These are phyloP conservation scores for Thinopyrum obtusiflorum DNA, from an alignment of 202 grass and related monocot species.

Conservation along the genomic window DNA sequence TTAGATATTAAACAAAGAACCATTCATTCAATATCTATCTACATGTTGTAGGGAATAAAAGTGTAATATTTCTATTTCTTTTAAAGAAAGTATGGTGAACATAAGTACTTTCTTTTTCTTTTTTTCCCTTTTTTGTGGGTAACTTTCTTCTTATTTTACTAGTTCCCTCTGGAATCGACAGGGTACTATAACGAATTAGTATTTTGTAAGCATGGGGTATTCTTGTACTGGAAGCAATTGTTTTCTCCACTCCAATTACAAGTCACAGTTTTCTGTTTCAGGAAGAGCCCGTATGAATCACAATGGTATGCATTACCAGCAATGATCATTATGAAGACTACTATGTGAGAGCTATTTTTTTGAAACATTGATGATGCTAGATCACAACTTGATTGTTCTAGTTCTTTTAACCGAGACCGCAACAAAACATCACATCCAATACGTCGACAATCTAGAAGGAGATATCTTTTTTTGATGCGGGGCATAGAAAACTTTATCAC, in stretches of 20 bases:
- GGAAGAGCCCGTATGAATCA: background rate
- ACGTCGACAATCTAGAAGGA: background rate
- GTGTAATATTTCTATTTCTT: background rate
- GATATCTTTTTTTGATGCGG: background rate
- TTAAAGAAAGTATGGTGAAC: background rate
- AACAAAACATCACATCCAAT: background rate
- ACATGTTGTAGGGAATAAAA: too few relatives aligned
- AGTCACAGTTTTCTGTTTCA: background rate
- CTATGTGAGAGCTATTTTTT: background rate
- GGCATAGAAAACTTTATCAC: slow-evolving; percentile 8
- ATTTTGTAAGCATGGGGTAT: background rate
- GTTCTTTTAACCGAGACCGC: background rate
- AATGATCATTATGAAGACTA: background rate
- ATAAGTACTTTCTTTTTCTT: background rate
- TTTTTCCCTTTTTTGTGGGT: background rate
- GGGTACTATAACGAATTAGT: background rate
- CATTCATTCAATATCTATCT: background rate
- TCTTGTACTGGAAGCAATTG: background rate
- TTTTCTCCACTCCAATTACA: background rate
- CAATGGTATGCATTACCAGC: background rate
- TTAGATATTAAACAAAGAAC: background rate
- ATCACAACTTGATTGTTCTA: background rate
- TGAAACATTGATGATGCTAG: background rate
- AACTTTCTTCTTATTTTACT: background rate
- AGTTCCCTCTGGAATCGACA: background rate